Evolutionary conservation across 2,329 filamentous ascomycete species (phyloP), one percentile per base, ranked within the genome.

Genomic region (Xylaria sp.): DNA sequence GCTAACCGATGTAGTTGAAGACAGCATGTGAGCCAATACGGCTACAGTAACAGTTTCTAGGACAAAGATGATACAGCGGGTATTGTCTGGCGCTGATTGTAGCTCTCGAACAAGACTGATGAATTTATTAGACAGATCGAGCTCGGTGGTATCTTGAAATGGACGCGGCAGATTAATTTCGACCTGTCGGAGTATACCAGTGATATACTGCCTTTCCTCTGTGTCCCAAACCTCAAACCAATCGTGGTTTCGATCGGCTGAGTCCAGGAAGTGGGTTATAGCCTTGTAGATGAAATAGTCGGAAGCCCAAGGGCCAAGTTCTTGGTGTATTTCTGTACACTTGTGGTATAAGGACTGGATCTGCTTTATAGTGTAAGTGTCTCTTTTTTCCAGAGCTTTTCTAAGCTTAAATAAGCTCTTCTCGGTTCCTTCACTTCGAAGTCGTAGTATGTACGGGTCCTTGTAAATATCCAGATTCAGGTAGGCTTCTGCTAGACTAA

Each of bases 301-400:
- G 0, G 86, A 85, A 1, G 90, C 90, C 90, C 91, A 94, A 1
- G 82, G 71, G 0, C 92, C 92, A 4, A 94, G 82, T 53, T 91
- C 85, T 3, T 75, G 72, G 25, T 81, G 82, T 1, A 94, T 82
- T 15, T 84, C 82, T 0, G 70, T 55, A 13, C 85, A 82, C 36
- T 85, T 87, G 2, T 81, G 80, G 50, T 81, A 80, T 8, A 94
- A 83, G 0, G 80, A 80, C 62, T 81, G 84, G 71, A 94, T 79
- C 70, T 92, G 87, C 28, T 81, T 81, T 41, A 83, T 84, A 34
- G 82, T 81, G 70, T 82, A 85, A 0, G 88, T 90, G 20, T 85
- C 81, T 8, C 80, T 74, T 48, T 80, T 83, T n/a, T 77, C 66
- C 3, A 86, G 63, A 0, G 80, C 79, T 12, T 78, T 79, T 7